phyloP scores from a whole-genome alignment of 768 basidiomycete genomes.

The Punctularia strigosozonata region DNA sequence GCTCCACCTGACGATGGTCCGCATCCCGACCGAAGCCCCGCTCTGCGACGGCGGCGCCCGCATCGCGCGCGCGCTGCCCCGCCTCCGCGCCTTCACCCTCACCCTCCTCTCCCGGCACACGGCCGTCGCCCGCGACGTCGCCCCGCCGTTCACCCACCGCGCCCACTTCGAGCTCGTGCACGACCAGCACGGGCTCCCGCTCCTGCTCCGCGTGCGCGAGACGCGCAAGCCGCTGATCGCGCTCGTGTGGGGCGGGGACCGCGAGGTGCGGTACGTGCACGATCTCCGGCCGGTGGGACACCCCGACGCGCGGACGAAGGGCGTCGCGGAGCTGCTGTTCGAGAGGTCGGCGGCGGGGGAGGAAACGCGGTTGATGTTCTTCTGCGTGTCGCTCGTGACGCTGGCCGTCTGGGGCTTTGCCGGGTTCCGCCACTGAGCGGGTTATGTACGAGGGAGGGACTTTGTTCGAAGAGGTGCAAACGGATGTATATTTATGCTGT shows the following conservation, averaged over 20 bases:
- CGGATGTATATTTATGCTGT: too few species aligned
- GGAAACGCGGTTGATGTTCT: slow-evolving; percentile 49
- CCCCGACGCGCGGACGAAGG: slow-evolving; percentile 23
- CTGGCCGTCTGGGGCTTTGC: slow-evolving; percentile 41
- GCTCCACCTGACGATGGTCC: slow-evolving; percentile 53
- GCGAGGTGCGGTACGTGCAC: slow-evolving; percentile 15
- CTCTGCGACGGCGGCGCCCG: slow-evolving; percentile 46
- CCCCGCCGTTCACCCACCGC: slow-evolving; percentile 29
- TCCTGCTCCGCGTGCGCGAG: slow-evolving; percentile 39
- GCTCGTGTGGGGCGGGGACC: slow-evolving; percentile 16
- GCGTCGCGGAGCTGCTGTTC: slow-evolving; percentile 31
- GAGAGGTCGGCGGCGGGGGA: slow-evolving; percentile 58
- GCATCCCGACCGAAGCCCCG: slow-evolving; percentile 50
- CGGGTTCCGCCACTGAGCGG: too few species aligned
- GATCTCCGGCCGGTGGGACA: slow-evolving; percentile 25
- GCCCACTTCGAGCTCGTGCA: slow-evolving; percentile 32
- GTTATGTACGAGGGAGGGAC: too few species aligned
- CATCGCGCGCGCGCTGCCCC: slow-evolving; percentile 56
- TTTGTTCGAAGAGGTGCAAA: too few species aligned
- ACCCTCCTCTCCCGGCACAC: slow-evolving; percentile 44
- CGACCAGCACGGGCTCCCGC: slow-evolving; percentile 56
- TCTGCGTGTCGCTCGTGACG: slow-evolving; percentile 35
- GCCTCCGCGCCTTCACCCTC: slow-evolving; percentile 50
- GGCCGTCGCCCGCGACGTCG: slow-evolving; percentile 35
- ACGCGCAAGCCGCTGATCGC: slow-evolving; percentile 17